Conservation (phyloP, 2,329 filamentous ascomycete species). For the Diplocarpon rosae region DNA sequence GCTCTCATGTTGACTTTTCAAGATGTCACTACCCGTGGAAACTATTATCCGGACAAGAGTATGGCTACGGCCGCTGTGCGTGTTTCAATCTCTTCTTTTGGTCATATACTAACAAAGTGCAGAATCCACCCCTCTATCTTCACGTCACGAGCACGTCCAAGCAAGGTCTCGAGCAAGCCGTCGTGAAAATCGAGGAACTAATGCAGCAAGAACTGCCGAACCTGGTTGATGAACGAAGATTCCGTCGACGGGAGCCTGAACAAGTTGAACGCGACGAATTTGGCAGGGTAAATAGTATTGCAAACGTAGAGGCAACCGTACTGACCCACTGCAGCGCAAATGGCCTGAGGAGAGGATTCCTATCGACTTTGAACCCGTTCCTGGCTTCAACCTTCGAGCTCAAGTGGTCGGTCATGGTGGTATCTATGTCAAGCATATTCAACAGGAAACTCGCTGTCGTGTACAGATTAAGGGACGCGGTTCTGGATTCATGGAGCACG, state of each 20-base stretch:
- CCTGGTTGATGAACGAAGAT: slow-evolving; percentile 86
- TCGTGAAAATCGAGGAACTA: slow-evolving; percentile 81
- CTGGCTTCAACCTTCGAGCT: slow-evolving; percentile 89
- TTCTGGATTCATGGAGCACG: slow-evolving; percentile 84
- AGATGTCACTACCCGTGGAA: slow-evolving; percentile 98
- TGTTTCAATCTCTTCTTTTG: not conserved
- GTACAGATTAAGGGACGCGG: slow-evolving; percentile 97
- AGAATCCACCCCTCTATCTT: slow-evolving; percentile 91
- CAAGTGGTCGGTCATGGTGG: slow-evolving; percentile 93
- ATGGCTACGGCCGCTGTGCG: slow-evolving; percentile 90
- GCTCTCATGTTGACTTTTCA: slow-evolving; percentile 48
- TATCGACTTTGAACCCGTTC: slow-evolving; percentile 80
- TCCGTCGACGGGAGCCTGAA: slow-evolving; percentile 71
- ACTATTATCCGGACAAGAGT: slow-evolving; percentile 93
- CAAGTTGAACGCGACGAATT: slow-evolving; percentile 81
- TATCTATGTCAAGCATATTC: slow-evolving; percentile 95
- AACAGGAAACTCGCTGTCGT: slow-evolving; percentile 86
- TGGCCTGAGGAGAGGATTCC: slow-evolving; percentile 96
- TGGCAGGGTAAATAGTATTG: slow-evolving; percentile 58
- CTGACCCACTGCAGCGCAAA: slow-evolving; percentile 58
- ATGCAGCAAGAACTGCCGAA: slow-evolving; percentile 95
- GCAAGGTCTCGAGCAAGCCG: slow-evolving; percentile 79
- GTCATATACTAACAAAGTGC: slow-evolving; percentile 13
- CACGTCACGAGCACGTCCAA: slow-evolving; percentile 91
- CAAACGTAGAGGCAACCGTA: not conserved